Percentiles rank a stretch among this genome's conserved stretches.
Conservation (phyloP, 2,329 filamentous ascomycete species). For the Aspergillus chevalieri region DNA sequence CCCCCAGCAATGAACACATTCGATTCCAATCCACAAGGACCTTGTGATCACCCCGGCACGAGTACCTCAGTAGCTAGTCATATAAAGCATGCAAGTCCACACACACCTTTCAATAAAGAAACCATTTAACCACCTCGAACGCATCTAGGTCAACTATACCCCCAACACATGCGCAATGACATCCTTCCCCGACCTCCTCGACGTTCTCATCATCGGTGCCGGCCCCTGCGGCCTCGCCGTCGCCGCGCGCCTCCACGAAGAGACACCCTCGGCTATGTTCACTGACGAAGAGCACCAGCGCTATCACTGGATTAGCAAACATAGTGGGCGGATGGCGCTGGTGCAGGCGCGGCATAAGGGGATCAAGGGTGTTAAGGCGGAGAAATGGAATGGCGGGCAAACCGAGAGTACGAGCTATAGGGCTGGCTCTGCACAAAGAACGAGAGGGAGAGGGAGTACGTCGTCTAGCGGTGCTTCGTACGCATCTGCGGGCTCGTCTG, state of each 20-base stretch:
- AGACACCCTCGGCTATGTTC: constrained; percentile 70
- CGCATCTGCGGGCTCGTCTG: neutral
- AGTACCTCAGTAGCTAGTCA: too few species aligned
- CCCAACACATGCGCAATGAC: neutral
- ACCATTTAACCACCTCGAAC: neutral
- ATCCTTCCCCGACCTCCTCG: constrained; percentile 30
- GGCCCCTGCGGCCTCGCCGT: constrained; percentile 70
- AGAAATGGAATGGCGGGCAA: constrained; percentile 16
- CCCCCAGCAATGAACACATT: too few species aligned
- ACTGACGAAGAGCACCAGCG: constrained; percentile 76
- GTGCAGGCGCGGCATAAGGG: constrained; percentile 23
- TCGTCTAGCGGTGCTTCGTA: neutral
- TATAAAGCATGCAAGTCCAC: neutral
- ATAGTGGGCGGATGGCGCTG: constrained; percentile 54
- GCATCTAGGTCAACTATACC: neutral
- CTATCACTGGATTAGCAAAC: constrained; percentile 70
- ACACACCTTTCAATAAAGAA: neutral
- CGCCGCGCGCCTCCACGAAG: constrained; percentile 65
- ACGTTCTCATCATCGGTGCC: constrained; percentile 67
- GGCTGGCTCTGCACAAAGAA: too few species aligned
- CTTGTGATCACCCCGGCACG: too few species aligned
- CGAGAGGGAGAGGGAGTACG: neutral
- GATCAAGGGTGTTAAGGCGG: constrained; percentile 22
- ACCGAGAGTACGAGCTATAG: neutral
- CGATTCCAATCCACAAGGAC: too few species aligned